A percentile compares a stretch with the other conserved stretches of the same genome.
phyloP scores from a whole-genome alignment of 768 basidiomycete species.

The Agaricus subrufescens region DNA sequence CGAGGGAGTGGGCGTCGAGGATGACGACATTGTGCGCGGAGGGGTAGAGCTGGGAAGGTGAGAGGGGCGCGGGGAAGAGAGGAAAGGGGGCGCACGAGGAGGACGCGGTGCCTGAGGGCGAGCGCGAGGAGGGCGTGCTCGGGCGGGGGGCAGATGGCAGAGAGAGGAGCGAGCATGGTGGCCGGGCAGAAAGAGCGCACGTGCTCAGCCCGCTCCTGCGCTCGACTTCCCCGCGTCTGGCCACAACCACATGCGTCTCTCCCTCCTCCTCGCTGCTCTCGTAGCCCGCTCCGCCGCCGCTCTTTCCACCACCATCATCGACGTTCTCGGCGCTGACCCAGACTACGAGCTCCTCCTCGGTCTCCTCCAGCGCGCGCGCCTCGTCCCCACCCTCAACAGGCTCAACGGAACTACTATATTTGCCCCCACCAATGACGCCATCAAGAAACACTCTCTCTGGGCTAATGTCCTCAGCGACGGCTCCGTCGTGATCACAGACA shows the following conservation, averaged over 20 bases:
- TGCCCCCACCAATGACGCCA: slow-evolving; percentile 93
- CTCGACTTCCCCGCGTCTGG: no score
- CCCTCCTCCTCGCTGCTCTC: slow-evolving; percentile 17
- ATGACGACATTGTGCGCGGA: slow-evolving; percentile 68
- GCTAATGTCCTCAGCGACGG: slow-evolving; percentile 33
- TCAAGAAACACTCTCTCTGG: slow-evolving; percentile 49
- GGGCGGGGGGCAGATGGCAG: slow-evolving; percentile 45
- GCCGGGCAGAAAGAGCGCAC: not conserved
- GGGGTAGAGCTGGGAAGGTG: slow-evolving; percentile 54
- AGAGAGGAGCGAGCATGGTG: slow-evolving; percentile 36
- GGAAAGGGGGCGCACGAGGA: slow-evolving; percentile 47
- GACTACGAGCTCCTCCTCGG: slow-evolving; percentile 73
- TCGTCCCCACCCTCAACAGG: slow-evolving; percentile 88
- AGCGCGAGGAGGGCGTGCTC: slow-evolving; percentile 52
- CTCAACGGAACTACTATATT: slow-evolving; percentile 84
- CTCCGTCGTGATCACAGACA: slow-evolving; percentile 50
- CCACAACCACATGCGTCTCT: slow-evolving; percentile 10
- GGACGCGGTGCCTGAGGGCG: slow-evolving; percentile 44
- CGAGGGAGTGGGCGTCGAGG: slow-evolving; percentile 63
- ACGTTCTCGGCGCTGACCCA: slow-evolving; percentile 67
- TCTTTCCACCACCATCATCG: slow-evolving; percentile 64
- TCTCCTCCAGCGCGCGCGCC: slow-evolving; percentile 78
- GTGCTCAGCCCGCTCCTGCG: not conserved
- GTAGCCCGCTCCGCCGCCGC: slow-evolving; percentile 15
- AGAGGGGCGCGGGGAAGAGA: slow-evolving; percentile 6